Percentiles rank a stretch among this genome's conserved stretches.
phyloP scores from a whole-genome alignment of 129 eudicot species.

The carrot (Daucus carota) region DH1_v3.0 NC_030381.2:51217001-51217500 shows the following conservation, averaged over 20 bases:
- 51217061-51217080: conserved; percentile 99
- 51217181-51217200: conserved; percentile 95
- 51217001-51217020: not conserved
- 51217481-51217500: not conserved
- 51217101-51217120: conserved; percentile 66
- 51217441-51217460: not conserved
- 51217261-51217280: not conserved
- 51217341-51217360: not conserved
- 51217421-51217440: not conserved
- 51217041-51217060: conserved; percentile 9
- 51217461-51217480: not conserved
- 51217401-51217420: not conserved
- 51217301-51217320: not conserved
- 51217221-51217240: conserved; percentile 91
- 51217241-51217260: conserved; percentile 34
- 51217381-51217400: not conserved
- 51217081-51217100: conserved; percentile 89
- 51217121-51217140: conserved; percentile 94
- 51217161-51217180: conserved; percentile 66
- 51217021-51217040: conserved; percentile 2
- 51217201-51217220: conserved; percentile 96
- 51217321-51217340: not conserved
- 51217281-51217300: not conserved
- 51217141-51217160: conserved; percentile 79
- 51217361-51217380: not conserved